Base-by-base conservation (phyloP, 2,329 filamentous ascomycete species). In the Fusarium albosuccineum region DNA sequence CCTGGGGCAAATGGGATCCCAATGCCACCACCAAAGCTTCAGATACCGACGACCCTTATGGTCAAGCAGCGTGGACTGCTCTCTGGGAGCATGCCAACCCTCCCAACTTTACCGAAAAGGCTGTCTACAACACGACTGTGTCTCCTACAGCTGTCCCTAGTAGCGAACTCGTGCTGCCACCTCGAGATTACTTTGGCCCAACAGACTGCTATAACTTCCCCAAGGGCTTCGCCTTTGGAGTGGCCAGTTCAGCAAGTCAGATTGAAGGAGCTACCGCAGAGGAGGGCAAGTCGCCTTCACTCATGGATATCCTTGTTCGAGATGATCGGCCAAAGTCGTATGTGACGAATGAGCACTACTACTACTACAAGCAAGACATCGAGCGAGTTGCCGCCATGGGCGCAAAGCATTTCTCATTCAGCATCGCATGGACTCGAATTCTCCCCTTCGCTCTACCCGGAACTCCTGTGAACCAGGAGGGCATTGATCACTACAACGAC, bases 361-460 rank as follows among this genome's bases (percentile, higher is more conserved):
- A 85, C 62, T 73, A 85, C 8, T 87, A 86, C 68, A 86, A 86
- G 71, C 85, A 86, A 73, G 83, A 87, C 41, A 85, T 87, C 42
- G 83, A 82, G 59, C 79, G 84, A 0, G 77, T 87, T 9, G 84
- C 84, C 1, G 78, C 82, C 3, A 79, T 87, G 73, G 85, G 85
- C 0, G 79, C 85, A 9, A 79, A 80, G 44, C 82, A 85, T 49
- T 86, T 85, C 71, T 82, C 82, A 3, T 86, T 86, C 63, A 83
- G 81, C 5, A 84, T 87, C 55, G 75, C 83, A 0, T 87, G 85
- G 84, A 78, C 82, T 2, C 76, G 85, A 6, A 84, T 87, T 40
- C 68, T 87, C 9, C 85, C 85, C 0, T 87, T 87, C 64, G 81
- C 80, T 1, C 64, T 83, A 9, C 81, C 81, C 1, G 82, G 82